Evolutionary conservation across 2,329 filamentous ascomycete genomes (phyloP), one percentile per base, ranked within the genome.

Genomic region (Chaetomiaceae sp.): DNA sequence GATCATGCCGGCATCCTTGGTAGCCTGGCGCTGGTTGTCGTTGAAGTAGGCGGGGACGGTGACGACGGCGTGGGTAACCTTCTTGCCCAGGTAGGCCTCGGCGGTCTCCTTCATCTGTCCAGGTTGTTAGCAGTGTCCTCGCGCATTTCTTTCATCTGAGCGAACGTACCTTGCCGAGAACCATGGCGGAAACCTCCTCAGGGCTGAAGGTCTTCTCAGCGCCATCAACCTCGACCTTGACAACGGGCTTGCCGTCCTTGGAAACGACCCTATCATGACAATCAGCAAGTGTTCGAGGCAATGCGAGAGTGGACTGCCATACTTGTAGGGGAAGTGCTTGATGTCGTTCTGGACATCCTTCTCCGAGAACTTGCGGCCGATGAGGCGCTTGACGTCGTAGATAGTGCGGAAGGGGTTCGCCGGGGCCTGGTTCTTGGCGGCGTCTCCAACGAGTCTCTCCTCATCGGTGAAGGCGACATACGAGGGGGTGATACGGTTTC

Each of bases 11-110:
- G 91, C 91, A 67, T 96, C 90, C 82, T 96, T 96, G 73, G 90
- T 96, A 54, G 91, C 90, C 74, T 95, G 89, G 75, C 90, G 83
- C 79, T 96, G 91, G 74, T 90, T 90, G 78, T 96, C 91, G 76
- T 95, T 96, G 87, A 96, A 96, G 79, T 96, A 96, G 73, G 90
- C 89, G 62, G 91, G 91, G 60, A 96, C 91, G 54, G 91, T 96
- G 59, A 96, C 89, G 65, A 96, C 87, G 64, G 87, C 87, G 77
- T 90, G 86, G 68, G 83, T 88, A 58, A 91, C 85, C 73, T 86
- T 86, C 77, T 89, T 83, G 68, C 85, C 85, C 48, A 90, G 75
- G 70, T 88, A 90, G 64, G 77, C 74, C 75, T 91, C 87, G 61
- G 87, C 77, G 44, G 78, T 73, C 61, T 79, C 76, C 72, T 78